Evolutionary conservation across 1,139 yeast genomes (phyloP), one percentile per base, ranked within the genome.

Genomic region (Blastobotrys serpentis): DNA sequence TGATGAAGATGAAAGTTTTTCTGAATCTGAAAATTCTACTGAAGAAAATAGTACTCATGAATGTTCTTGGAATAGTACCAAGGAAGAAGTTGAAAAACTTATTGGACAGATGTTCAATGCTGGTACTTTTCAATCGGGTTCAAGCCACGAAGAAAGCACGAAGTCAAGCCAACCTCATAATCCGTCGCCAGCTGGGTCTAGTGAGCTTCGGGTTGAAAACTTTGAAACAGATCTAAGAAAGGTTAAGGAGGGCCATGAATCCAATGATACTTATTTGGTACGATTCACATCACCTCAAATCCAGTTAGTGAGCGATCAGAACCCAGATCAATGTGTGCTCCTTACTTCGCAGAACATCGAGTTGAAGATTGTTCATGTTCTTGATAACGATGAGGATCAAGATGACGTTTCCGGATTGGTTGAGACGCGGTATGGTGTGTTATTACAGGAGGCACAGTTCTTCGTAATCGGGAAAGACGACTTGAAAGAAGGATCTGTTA

Each of bases 241-340:
- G 26, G 67, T 76, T 0, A 56, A 57, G 1, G 59, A 67, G 1
- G 68, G 68, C 5, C 66, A 70, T 43, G 50, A 65, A 62, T 13
- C 44, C 4, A 75, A 75, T 16, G 87, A 84, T 55, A 80, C 84
- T 46, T 86, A 79, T 59, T 65, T 82, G 54, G 74, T 90, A 42
- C 86, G 86, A 51, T 74, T 90, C 33, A 73, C 87, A 10, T 78
- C 90, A 1, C 98, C 98, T 0, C 98, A 92, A 63, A 79, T 92
- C 45, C 95, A 90, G 62, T 66, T 90, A 18, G 82, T 84, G 52
- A 77, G 86, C 46, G 83, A 82, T 30, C 78, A 78, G 46, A 78
- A 79, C 42, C 79, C 82, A 0, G 78, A 79, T 43, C 75, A 84
- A 1, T 81, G 86, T 48, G 76, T 88, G n/a, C 65, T 88, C 47